A percentile compares a stretch with the other conserved stretches of the same genome.
phyloP scores from a whole-genome alignment of 306 rosid species.

The Cicer arietinum region DNA sequence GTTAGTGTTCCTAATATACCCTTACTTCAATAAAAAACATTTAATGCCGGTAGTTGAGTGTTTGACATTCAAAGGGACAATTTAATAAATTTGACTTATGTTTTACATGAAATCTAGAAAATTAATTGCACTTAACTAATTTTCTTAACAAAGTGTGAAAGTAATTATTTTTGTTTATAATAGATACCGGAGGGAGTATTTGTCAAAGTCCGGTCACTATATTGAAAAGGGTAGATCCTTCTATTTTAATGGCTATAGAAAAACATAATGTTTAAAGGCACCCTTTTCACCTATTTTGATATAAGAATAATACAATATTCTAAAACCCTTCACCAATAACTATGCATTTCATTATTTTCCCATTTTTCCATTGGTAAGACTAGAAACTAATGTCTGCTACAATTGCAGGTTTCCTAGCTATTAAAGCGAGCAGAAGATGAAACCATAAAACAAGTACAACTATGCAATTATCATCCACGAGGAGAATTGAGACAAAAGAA shows the following conservation, averaged over 20 bases:
- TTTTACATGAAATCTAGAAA: no score
- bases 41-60: no score
- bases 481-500: no score
- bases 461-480: no score
- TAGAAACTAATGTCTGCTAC: slow-evolving; percentile 39
- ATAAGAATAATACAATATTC: slow-evolving; percentile 7
- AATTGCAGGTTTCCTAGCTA: slow-evolving; percentile 9
- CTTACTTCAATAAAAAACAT: no score
- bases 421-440: neutral
- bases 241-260: neutral
- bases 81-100: no score
- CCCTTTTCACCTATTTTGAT: neutral
- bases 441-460: no score
- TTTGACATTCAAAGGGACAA: no score
- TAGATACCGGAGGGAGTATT: neutral
- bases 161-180: no score
- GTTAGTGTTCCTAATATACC: no score
- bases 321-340: slow-evolving; percentile 15
- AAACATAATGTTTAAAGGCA: slow-evolving; percentile 8
- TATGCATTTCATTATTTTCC: slow-evolving; percentile 21
- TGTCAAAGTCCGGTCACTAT: neutral
- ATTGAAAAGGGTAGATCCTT: slow-evolving; percentile 11
- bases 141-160: no score
- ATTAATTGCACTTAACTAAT: no score
- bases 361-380: neutral